Base-by-base conservation (phyloP, 169 alveolate genomes). In the Plasmodium fragile region DNA sequence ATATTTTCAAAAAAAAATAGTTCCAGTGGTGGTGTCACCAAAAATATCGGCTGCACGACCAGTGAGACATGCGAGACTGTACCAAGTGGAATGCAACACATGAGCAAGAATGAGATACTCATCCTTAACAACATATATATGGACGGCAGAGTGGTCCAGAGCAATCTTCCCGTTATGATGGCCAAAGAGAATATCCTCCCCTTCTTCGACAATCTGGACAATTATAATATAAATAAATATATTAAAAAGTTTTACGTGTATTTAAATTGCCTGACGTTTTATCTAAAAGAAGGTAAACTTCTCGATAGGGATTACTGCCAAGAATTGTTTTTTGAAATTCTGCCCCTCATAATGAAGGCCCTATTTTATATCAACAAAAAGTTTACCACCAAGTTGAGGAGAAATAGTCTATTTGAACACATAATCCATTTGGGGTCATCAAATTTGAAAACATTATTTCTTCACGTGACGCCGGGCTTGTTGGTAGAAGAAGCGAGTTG, bases 381-480 rank as follows among this genome's bases (percentile, higher is more conserved):
- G 32, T 80, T 90, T 69, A 90, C 83, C 16, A 32, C 80, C 5
- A 90, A 90, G 82, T 16, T 73, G 53, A 52, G 69, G 53, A 90
- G 73, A 59, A 79, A 90, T 70, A 32, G 65, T 34, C 73, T 90
- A n/a, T 90, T 90, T 53, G 91, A 90, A 65, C 43, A 80, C 53
- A 69, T 90, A 59, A 49, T 80, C 45, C 41, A 90, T 2, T 65
- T 90, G 36, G 94, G 94, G 39, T 79, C 30, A 30, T 10, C 78
- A 10, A 70, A 90, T 34, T 30, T 90, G 36, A 80, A 69, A 43
- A 32, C 45, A 28, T 80, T 90, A 22, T 34, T 90, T 41, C 72
- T 80, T 2, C 82, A 90, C 53, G 65, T 90, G 52, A 90, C 94
- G 25, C 94, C 94, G 6, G 94, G 94, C 13, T 90, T 90, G 65